Percentiles rank a stretch among this genome's conserved stretches.
Evolutionary conservation across 2,329 filamentous ascomycete genomes (phyloP).

Genomic region (Trematosphaeria pertusa): DNA sequence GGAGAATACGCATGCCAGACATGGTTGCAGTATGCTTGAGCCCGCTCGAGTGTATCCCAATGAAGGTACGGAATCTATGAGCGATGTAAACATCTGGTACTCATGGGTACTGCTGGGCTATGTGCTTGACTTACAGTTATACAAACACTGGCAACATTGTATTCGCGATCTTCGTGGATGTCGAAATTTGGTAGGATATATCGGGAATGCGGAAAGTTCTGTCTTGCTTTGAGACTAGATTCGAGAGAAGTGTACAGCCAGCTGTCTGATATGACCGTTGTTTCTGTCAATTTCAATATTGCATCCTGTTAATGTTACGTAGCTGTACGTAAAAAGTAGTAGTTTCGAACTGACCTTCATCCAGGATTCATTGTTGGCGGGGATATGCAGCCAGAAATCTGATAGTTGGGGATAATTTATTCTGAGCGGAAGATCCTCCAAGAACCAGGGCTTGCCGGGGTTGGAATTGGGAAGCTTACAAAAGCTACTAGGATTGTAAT

Average conservation of each 20-base stretch:
- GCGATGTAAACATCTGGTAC: not conserved
- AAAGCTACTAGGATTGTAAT: not conserved
- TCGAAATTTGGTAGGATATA: not conserved
- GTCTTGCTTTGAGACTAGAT: not conserved
- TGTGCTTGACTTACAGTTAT: too few relatives aligned
- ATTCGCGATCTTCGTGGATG: not conserved
- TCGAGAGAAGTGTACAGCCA: not conserved
- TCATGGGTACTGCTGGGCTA: too few relatives aligned
- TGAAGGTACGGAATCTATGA: not conserved
- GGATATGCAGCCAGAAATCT: not conserved
- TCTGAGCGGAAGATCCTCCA: not conserved
- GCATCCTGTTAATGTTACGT: not conserved
- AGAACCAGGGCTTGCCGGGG: not conserved
- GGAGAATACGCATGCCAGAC: not conserved
- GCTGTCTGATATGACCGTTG: too few relatives aligned
- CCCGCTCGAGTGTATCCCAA: not conserved
- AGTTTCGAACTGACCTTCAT: not conserved
- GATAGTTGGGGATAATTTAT: not conserved
- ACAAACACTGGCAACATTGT: too few relatives aligned
- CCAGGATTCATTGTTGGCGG: not conserved
- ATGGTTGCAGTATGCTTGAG: not conserved
- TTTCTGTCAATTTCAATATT: too few relatives aligned
- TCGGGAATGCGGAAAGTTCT: not conserved
- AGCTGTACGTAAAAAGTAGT: too few relatives aligned
- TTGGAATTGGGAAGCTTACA: too few relatives aligned